These are phyloP conservation scores for Lactifluus hygrophoroides DNA, from an alignment of 768 basidiomycete species.

Conservation along the genomic window DNA sequence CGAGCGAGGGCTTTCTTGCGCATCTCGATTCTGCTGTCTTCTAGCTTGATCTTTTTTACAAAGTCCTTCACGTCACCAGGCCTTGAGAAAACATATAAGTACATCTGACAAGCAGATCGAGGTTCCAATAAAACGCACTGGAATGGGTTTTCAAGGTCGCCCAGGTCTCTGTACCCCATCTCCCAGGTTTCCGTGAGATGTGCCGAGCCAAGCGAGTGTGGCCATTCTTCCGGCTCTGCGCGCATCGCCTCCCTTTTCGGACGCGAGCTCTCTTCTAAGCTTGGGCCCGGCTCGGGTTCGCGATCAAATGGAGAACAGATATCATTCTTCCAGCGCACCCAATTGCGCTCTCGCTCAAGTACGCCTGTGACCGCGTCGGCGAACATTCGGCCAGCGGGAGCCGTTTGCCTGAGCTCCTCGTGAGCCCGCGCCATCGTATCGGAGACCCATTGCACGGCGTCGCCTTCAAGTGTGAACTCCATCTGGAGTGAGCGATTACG, in stretches of 20 bases:
- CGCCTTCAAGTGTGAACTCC: conserved; percentile 65
- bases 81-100: conserved; percentile 29
- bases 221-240: conserved; percentile 52
- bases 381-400: conserved; percentile 70
- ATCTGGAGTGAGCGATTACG: conserved; percentile 77
- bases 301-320: conserved; percentile 74
- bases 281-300: conserved; percentile 47
- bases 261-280: conserved; percentile 55
- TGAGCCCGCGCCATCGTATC: conserved; percentile 51
- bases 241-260: conserved; percentile 44
- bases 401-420: conserved; percentile 58
- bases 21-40: conserved; percentile 53
- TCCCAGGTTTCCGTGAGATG: conserved; percentile 77
- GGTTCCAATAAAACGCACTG: conserved; percentile 36
- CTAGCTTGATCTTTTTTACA: conserved; percentile 58
- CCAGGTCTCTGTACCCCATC: conserved; percentile 61
- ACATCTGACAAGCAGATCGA: neutral
- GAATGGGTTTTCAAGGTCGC: conserved; percentile 57
- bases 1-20: conserved; percentile 35
- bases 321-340: conserved; percentile 87
- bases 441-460: conserved; percentile 69
- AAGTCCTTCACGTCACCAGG: conserved; percentile 70
- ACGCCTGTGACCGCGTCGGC: conserved; percentile 64
- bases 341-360: conserved; percentile 78
- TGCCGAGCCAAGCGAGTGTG: conserved; percentile 56